phyloP scores from a whole-genome alignment of 805 yeast genomes.

The Kregervanrija pseudodelftensis region DNA sequence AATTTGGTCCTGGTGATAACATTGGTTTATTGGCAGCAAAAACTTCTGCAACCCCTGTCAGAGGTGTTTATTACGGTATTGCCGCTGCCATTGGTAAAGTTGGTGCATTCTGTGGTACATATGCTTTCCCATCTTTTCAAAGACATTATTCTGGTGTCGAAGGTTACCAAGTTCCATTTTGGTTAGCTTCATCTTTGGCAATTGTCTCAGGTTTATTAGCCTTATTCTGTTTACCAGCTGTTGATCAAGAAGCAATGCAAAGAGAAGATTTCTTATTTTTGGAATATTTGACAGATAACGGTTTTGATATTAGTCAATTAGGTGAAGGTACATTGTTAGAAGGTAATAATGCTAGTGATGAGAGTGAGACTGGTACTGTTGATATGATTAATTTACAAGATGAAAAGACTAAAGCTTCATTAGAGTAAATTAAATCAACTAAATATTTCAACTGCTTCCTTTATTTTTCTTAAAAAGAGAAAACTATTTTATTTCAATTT shows the following conservation, averaged over 20 bases:
- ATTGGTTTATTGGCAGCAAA: conserved; percentile 84
- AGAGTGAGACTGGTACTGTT: not conserved
- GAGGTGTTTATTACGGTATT: conserved; percentile 87
- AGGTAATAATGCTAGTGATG: not conserved
- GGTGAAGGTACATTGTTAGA: conserved; percentile 31
- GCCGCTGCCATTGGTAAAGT: conserved; percentile 90
- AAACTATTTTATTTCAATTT: too few relatives aligned
- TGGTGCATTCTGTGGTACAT: conserved; percentile 90
- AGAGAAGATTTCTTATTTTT: conserved; percentile 70
- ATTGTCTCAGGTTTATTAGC: conserved; percentile 64
- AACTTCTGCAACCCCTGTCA: conserved; percentile 76
- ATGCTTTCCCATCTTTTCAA: conserved; percentile 78
- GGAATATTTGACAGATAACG: conserved; percentile 56
- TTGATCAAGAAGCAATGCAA: conserved; percentile 77
- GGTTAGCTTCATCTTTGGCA: conserved; percentile 73
- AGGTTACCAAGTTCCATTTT: conserved; percentile 75
- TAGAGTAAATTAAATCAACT: too few relatives aligned
- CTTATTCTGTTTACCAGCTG: conserved; percentile 65
- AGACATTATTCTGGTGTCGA: conserved; percentile 48
- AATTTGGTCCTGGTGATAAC: conserved; percentile 91
- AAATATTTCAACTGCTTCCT: too few relatives aligned
- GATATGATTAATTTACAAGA: too few relatives aligned
- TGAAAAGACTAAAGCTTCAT: too few relatives aligned
- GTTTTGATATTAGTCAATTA: conserved; percentile 60
- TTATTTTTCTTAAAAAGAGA: too few relatives aligned